Evolutionary conservation across 1,284 basidiomycete species (phyloP), one percentile per base, ranked within the genome.

Genomic region (Abortiporus biennis): DNA sequence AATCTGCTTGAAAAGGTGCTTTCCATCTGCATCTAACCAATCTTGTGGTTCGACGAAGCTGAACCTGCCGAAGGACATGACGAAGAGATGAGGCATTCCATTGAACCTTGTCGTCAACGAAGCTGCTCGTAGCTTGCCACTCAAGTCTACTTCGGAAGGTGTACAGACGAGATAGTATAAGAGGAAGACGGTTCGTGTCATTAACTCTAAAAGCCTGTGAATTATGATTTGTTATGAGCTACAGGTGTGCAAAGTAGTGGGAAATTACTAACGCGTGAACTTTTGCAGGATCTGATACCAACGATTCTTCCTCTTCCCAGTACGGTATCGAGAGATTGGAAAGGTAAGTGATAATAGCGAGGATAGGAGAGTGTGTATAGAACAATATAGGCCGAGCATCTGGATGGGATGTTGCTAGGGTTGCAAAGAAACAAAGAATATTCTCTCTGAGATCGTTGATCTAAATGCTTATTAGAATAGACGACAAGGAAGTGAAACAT

Each of bases 41-140:
- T 76, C 71, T 6, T 85, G 85, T 2, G 76, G 65, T 38, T 79
- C 78, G 2, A 80, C 80, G 50, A 80, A 92, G 42, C 80, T 78
- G 42, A 92, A 67, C 43, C 82, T 68, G 21, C 89, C 85, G 41
- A 93, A 74, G 3, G 80, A 76, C 6, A 88, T 77, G 25, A 83
- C 76, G 54, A 90, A 90, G 52, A 81, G 69, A 53, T 92, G 81
- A n/a, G 70, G 69, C n/a, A 87, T 59, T 16, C 81, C 81, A 49
- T 76, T 80, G 59, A 84, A 86, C 35, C 65, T 63, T 22, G 72
- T 69, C 37, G 65, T 61, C 5, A 69, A 67, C 6, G 75, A 69
- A 25, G 67, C 62, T 41, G 74, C 69, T 22, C 87, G 66, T 54
- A 74, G 74, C 25, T 72, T 65, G 17, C 74, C 70, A 36, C 86